These are phyloP conservation scores for Xylariaceae sp. DNA, from an alignment of 2,329 filamentous ascomycete genomes.

Conservation along the genomic window DNA sequence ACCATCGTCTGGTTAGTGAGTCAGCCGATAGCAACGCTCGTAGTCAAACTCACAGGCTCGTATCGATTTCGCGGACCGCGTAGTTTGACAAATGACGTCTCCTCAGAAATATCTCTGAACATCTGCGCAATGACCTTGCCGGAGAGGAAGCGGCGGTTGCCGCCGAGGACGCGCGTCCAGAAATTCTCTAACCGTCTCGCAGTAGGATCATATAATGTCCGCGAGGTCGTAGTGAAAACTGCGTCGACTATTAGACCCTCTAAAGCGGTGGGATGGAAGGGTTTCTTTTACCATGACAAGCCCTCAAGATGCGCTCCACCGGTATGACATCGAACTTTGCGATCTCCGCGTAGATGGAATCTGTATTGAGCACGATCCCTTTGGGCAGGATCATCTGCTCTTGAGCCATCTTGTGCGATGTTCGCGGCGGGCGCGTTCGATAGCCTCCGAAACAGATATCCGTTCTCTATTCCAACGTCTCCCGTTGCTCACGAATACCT, in stretches of 20 bases:
- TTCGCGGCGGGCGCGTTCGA: constrained; percentile 19
- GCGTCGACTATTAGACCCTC: constrained; percentile 20
- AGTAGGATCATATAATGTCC: constrained; percentile 55
- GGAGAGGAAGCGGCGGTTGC: constrained; percentile 48
- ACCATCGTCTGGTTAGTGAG: constrained; percentile 18
- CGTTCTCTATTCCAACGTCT: constrained; percentile 14
- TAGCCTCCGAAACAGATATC: constrained; percentile 6
- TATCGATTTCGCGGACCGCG: constrained; percentile 49
- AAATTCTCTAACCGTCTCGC: constrained; percentile 59
- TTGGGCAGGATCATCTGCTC: constrained; percentile 46
- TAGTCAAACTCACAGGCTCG: constrained; percentile 42
- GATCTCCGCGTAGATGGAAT: constrained; percentile 49
- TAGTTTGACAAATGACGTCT: constrained; percentile 53
- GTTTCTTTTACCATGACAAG: constrained; percentile 50
- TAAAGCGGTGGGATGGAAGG: not conserved
- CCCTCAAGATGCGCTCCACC: constrained; percentile 48
- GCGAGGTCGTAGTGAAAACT: constrained; percentile 59
- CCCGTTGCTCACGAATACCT: constrained; percentile 17
- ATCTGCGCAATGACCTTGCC: constrained; percentile 50
- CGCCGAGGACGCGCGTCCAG: constrained; percentile 63
- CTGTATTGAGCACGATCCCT: constrained; percentile 52
- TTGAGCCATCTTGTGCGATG: constrained; percentile 28
- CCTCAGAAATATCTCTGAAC: constrained; percentile 54
- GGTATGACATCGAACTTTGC: constrained; percentile 47
- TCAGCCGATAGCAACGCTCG: not conserved